Evolutionary conservation across 2,329 filamentous ascomycete genomes (phyloP), one percentile per base, ranked within the genome.

Genomic region (Talaromyces sp.): DNA sequence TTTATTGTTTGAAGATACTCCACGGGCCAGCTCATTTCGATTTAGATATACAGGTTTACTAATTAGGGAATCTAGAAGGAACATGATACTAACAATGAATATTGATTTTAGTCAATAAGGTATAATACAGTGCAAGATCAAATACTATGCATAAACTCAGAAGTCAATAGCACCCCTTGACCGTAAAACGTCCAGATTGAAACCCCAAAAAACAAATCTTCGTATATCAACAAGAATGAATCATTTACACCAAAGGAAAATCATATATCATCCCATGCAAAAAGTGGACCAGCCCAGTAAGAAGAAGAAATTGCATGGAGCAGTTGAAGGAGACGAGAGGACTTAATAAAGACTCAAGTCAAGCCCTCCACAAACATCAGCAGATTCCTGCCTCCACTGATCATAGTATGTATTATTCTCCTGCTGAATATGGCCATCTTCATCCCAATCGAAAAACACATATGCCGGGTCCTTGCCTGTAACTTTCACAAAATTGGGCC

Each of bases 401-500:
- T 69, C 68, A 63, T 72, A 76, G 40, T 72, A 62, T 28, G 67
- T 64, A 57, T 73, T 75, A 15, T 62, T 60, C 13, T 64, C 63
- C 68, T 70, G 73, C 53, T 64, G 66, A 13, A 68, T 67, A 36
- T 62, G 65, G 1, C 69, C 67, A 31, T 74, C 67, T 2, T 63
- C 63, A 51, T 74, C 70, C 57, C 66, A 68, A 22, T 75, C 70
- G 58, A 77, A 77, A 57, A 70, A 73, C 4, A 76, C 72, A 65
- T 77, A 77, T 1, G 68, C 73, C 1, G 69, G 70, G 31, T 64
- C 59, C 7, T 65, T 53, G 28, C 63, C 60, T 6, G 63, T 54
- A 4, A 58, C 57, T 17, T 61, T 50, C 1, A 50, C 61, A 8
- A 55, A 54, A 48, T 60, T 57, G 4, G 71, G 67, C 3, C 68